A percentile compares a stretch with the other conserved stretches of the same genome.
phyloP scores from a whole-genome alignment of 768 basidiomycete species.

The Kondoa malvinella region DNA sequence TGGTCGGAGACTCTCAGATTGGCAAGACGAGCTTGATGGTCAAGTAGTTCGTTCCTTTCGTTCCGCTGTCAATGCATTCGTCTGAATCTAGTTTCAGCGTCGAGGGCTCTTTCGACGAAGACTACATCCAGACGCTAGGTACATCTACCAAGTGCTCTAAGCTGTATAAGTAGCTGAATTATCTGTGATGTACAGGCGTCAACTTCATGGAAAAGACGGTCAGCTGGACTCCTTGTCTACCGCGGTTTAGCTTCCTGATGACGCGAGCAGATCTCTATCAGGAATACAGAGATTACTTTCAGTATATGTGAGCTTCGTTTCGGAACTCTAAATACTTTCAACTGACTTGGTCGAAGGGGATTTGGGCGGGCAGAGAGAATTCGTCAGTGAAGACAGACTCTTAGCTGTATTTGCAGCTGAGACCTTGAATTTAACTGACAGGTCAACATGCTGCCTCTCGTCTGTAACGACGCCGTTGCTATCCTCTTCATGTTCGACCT shows the following conservation, averaged over 20 bases:
- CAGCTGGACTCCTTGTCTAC: neutral
- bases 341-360: constrained; percentile 8
- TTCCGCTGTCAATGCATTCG: neutral
- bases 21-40: constrained; percentile 99
- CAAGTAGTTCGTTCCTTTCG: constrained; percentile 44
- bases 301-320: constrained; percentile 79
- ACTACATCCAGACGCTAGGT: constrained; percentile 99
- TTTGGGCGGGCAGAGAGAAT: constrained; percentile 61
- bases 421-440: neutral
- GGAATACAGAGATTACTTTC: constrained; percentile 96
- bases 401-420: constrained; percentile 13
- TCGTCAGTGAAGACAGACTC: constrained; percentile 39
- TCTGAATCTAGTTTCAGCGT: constrained; percentile 34
- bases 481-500: constrained; percentile 99
- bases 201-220: constrained; percentile 99
- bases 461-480: constrained; percentile 98
- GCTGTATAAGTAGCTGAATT: neutral
- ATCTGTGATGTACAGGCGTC: constrained; percentile 46
- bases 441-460: constrained; percentile 81
- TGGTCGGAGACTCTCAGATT: constrained; percentile 99
- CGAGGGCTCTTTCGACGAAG: constrained; percentile 58
- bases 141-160: constrained; percentile 6
- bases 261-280: constrained; percentile 52
- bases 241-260: neutral
- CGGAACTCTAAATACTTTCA: neutral